These are phyloP conservation scores for Taphrina wiesneri DNA, from an alignment of 1,139 yeast species.

Conservation along the genomic window DNA sequence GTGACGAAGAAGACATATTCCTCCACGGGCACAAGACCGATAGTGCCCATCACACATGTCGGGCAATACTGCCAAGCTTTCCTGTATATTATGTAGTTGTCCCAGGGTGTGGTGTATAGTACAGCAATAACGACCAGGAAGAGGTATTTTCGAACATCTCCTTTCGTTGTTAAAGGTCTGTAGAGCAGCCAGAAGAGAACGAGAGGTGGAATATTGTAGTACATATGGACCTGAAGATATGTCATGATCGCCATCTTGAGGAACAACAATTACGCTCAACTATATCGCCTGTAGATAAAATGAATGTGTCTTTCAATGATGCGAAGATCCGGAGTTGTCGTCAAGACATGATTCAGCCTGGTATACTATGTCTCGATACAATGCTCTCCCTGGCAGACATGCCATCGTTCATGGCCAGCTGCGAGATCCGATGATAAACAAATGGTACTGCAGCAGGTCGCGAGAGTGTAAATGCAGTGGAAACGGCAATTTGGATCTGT, in stretches of 20 bases:
- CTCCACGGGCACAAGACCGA: conserved; percentile 31
- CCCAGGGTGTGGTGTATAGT: conserved; percentile 36
- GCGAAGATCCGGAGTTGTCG: no score
- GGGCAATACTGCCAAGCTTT: conserved; percentile 34
- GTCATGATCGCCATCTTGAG: conserved; percentile 11
- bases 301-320: neutral
- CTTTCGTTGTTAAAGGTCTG: conserved; percentile 23
- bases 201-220: conserved; percentile 32
- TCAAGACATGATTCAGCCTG: no score
- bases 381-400: no score
- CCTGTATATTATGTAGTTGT: conserved; percentile 32
- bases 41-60: conserved; percentile 32
- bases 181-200: conserved; percentile 19
- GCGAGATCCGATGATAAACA: no score
- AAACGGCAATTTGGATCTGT: neutral
- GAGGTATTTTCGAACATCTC: conserved; percentile 19
- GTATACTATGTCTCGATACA: no score
- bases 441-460: neutral
- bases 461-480: neutral
- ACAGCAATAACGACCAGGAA: conserved; percentile 31
- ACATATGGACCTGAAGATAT: conserved; percentile 29
- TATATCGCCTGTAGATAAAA: no score
- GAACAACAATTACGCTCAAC: neutral
- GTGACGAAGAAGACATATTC: conserved; percentile 33
- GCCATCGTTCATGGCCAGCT: no score